Conservation (phyloP, 1,139 yeast genomes). For the Nematodospora anomalae region DNA sequence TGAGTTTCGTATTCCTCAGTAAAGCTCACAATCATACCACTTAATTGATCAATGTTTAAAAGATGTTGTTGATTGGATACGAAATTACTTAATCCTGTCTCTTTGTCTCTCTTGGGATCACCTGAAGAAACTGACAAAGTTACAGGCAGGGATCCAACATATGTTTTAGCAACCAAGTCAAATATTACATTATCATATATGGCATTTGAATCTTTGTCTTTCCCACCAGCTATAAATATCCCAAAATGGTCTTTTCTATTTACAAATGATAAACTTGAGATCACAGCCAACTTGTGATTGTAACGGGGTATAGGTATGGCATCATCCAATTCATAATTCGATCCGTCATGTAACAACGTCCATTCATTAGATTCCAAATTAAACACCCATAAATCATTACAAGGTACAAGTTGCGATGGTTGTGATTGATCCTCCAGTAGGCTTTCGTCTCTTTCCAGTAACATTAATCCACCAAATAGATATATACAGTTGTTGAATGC, state of each 20-base stretch:
- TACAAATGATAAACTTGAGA: conserved; percentile 41
- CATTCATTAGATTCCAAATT: conserved; percentile 52
- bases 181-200: conserved; percentile 48
- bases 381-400: conserved; percentile 69
- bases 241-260: conserved; percentile 53
- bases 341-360: conserved; percentile 49
- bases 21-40: conserved; percentile 35
- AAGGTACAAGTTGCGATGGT: conserved; percentile 33
- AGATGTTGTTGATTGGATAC: conserved; percentile 21
- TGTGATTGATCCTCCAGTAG: neutral
- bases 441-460: conserved; percentile 19
- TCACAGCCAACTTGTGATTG: conserved; percentile 51
- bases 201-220: conserved; percentile 41
- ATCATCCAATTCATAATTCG: conserved; percentile 23
- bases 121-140: conserved; percentile 24
- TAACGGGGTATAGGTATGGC: conserved; percentile 45
- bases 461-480: conserved; percentile 61
- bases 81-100: conserved; percentile 17
- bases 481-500: conserved; percentile 51
- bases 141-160: conserved; percentile 38
- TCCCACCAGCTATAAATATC: conserved; percentile 61
- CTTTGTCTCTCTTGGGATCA: conserved; percentile 11
- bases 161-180: conserved; percentile 50
- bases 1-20: conserved; percentile 27
- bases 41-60: conserved; percentile 32